These are phyloP conservation scores for Alternaria brassicae DNA, from an alignment of 2,329 filamentous ascomycete species.

Conservation along the genomic window DNA sequence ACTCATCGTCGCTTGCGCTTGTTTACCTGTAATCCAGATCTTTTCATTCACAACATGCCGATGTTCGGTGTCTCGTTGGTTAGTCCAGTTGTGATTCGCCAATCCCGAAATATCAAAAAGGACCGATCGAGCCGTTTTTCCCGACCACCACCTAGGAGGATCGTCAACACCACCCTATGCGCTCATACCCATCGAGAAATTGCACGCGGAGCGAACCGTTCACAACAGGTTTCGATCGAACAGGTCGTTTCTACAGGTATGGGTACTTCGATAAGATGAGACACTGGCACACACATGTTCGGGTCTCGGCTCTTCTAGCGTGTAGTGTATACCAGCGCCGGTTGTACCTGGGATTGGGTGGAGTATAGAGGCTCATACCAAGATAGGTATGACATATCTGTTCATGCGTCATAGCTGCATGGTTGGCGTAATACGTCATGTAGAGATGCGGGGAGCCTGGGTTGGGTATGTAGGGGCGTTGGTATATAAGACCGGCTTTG, in stretches of 20 bases:
- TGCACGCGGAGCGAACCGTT: neutral
- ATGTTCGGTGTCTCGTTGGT: neutral
- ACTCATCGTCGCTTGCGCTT: too few relatives aligned
- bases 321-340: neutral
- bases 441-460: neutral
- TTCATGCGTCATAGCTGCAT: neutral
- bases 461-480: neutral
- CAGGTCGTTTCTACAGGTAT: neutral
- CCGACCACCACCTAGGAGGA: neutral
- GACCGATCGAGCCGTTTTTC: conserved; percentile 7
- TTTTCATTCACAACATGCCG: neutral
- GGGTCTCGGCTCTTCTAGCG: conserved; percentile 5
- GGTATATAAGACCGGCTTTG: neutral
- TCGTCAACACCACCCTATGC: conserved; percentile 4
- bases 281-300: neutral
- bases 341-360: conserved; percentile 1
- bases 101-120: neutral
- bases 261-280: neutral
- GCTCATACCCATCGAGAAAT: neutral
- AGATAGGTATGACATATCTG: conserved; percentile 6
- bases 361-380: neutral
- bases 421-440: conserved; percentile 4
- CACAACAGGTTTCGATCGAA: neutral
- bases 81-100: neutral
- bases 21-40: neutral